Evolutionary conservation across 1,284 basidiomycete species (phyloP).

Genomic region (Xanthoconium separans): DNA sequence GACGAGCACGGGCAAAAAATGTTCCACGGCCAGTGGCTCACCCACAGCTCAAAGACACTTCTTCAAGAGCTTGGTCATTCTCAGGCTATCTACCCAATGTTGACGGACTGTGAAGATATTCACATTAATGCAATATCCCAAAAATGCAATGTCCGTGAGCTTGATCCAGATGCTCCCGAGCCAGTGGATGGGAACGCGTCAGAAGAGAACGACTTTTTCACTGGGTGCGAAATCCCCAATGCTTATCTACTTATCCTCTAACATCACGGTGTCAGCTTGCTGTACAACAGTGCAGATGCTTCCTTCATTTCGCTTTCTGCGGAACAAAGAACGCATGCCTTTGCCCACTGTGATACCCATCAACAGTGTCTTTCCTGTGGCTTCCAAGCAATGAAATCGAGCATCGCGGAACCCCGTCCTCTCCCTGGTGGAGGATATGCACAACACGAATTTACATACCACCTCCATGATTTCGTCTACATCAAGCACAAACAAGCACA

Average conservation of each 20-base stretch:
- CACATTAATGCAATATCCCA: conserved; percentile 51
- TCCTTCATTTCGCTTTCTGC: conserved; percentile 46
- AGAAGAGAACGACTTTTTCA: conserved; percentile 52
- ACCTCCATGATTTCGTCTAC: conserved; percentile 60
- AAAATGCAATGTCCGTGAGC: conserved; percentile 48
- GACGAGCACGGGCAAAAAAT: conserved; percentile 37
- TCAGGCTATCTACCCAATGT: conserved; percentile 51
- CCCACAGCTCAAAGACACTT: conserved; percentile 62
- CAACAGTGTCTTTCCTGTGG: conserved; percentile 51
- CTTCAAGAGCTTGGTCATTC: conserved; percentile 65
- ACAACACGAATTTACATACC: conserved; percentile 45
- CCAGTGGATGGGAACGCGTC: conserved; percentile 38
- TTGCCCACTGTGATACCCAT: conserved; percentile 32
- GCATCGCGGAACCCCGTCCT: conserved; percentile 19
- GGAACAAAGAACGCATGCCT: conserved; percentile 31
- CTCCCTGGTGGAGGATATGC: conserved; percentile 35
- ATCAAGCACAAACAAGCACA: conserved; percentile 33
- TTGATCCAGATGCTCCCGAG: conserved; percentile 44
- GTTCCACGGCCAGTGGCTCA: conserved; percentile 67
- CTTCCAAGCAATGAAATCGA: conserved; percentile 28
- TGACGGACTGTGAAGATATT: conserved; percentile 51
- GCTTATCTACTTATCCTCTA: background rate
- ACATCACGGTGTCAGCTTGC: conserved; percentile 32
- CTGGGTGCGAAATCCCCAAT: conserved; percentile 38
- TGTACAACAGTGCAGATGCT: conserved; percentile 45